phyloP scores from a whole-genome alignment of 306 rosid species.

The Cucurbita ficifolia region DNA sequence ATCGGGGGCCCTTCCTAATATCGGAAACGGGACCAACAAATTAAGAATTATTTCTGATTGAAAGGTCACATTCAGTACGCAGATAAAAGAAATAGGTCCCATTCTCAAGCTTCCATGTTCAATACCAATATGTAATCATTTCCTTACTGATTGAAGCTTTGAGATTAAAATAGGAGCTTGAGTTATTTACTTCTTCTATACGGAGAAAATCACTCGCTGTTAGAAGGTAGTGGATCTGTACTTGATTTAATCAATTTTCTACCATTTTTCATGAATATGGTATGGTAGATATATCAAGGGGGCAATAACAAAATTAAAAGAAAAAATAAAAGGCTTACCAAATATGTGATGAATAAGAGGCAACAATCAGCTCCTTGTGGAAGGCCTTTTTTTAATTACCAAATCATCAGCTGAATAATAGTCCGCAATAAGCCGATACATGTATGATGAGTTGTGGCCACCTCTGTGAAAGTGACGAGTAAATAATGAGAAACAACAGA shows the following conservation, averaged over 20 bases:
- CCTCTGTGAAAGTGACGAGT: constrained; percentile 45
- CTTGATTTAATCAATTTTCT: neutral
- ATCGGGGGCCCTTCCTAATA: neutral
- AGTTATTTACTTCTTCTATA: neutral
- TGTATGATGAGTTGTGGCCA: constrained; percentile 89
- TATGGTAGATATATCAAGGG: neutral
- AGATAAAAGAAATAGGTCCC: neutral
- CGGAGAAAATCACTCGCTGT: neutral
- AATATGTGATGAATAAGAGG: constrained; percentile 13
- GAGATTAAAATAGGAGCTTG: neutral
- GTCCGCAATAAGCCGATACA: constrained; percentile 94
- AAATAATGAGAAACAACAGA: constrained; percentile 7
- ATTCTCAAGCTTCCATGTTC: neutral
- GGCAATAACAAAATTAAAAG: neutral
- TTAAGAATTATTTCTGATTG: neutral
- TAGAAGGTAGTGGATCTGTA: neutral
- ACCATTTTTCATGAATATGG: neutral
- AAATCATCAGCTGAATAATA: constrained; percentile 94
- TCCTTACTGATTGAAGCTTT: neutral
- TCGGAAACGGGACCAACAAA: too few relatives aligned
- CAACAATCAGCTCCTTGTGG: constrained; percentile 35
- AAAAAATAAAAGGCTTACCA: constrained; percentile 13
- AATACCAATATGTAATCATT: neutral
- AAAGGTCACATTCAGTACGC: neutral
- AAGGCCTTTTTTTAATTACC: constrained; percentile 52